Evolutionary conservation across 352 stramenopile genomes (phyloP), one percentile per base, ranked within the genome.

Genomic region (Elongisporangium anandrum): DNA sequence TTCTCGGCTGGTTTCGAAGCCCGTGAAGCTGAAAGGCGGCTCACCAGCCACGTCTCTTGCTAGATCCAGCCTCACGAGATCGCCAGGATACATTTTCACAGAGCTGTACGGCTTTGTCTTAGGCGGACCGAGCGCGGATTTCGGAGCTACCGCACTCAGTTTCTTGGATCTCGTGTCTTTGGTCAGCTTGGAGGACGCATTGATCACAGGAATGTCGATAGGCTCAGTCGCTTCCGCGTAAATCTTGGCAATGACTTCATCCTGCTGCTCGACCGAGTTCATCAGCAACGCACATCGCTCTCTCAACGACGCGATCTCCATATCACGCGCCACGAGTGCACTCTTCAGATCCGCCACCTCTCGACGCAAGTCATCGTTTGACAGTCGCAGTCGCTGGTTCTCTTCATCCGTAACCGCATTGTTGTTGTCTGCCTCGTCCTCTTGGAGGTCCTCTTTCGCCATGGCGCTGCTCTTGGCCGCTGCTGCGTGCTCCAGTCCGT

Each of bases 161-260:
- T 45, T 45, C 34, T 45, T 45, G 5, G 34, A 17, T 45, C 34
- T 16, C 0, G 10, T 12, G 0, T 45, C 34, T 1, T 17, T 17
- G 12, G 34, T 17, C 12, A 45, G 4, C 13, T 45, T 45, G 4
- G 34, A 3, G 1, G 34, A 17, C 34, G 34, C 34, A 17, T 45
- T 45, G 22, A 56, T 50, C 23, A 57, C 38, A 0, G 61, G 54
- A 13, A 23, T 39, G 20, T 57, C 62, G 2, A 24, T 49, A 4
- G 56, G 47, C 23, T 56, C 29, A 4, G 64, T 29, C 2, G 73
- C 62, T 2, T 65, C 69, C 0, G 82, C 75, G 57, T 90, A 93
- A 62, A 93, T 92, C 60, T 89, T 86, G 22, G 81, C 82, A 41
- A 93, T 88, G 13, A 85, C 79, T 50, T 81, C 76, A 62, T 93